Conservation (phyloP, 768 basidiomycete species). For the Tylopilus subfusipes region DNA sequence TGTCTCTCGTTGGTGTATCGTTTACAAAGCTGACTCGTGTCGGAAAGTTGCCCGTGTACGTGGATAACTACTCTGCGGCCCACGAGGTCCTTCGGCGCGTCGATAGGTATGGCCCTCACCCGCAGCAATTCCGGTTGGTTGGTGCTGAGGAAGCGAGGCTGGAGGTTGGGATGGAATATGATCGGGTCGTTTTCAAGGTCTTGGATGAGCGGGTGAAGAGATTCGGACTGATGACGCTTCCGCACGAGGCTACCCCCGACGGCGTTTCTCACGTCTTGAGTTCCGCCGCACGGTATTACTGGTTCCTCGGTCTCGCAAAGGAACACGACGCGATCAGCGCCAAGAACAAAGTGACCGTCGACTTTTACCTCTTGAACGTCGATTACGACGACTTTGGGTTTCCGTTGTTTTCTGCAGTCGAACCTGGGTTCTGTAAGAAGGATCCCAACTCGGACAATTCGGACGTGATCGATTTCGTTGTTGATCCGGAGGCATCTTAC, state of each 20-base stretch:
- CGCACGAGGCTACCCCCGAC: not conserved
- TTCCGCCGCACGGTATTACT: constrained; percentile 18
- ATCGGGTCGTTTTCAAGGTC: not conserved
- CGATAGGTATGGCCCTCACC: too few relatives aligned
- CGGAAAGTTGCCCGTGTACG: constrained; percentile 2
- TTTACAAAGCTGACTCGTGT: constrained; percentile 3
- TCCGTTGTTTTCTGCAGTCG: not conserved
- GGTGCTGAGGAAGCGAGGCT: not conserved
- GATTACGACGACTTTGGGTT: constrained; percentile 2
- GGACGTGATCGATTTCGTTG: constrained; percentile 17
- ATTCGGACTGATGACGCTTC: constrained; percentile 2
- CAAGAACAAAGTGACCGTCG: not conserved
- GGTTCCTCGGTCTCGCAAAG: constrained; percentile 18
- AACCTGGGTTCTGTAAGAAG: constrained; percentile 2
- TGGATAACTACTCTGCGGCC: not conserved
- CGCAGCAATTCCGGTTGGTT: not conserved
- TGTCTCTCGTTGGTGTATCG: not conserved
- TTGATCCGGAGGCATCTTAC: constrained; percentile 25
- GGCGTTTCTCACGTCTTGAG: not conserved
- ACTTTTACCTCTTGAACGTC: constrained; percentile 4
- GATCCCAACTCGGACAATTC: not conserved
- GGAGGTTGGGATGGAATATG: not conserved
- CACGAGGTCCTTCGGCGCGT: not conserved
- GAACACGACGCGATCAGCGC: not conserved
- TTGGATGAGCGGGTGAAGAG: constrained; percentile 3